Evolutionary conservation across 1,284 basidiomycete species (phyloP).

Genomic region (Trichosporon sp.): DNA sequence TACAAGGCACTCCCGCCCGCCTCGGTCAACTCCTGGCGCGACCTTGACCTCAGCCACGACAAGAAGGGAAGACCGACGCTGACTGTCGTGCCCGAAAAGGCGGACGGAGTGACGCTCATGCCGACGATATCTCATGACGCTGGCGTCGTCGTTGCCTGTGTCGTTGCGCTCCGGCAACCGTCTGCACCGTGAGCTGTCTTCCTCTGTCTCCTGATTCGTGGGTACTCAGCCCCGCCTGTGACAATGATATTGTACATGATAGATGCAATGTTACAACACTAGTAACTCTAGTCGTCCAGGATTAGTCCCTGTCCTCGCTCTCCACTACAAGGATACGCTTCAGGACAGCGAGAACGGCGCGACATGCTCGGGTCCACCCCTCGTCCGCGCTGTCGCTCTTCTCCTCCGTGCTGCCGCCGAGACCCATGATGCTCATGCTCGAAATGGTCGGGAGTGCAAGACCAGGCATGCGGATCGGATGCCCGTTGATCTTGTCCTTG

Average conservation of each 20-base stretch:
- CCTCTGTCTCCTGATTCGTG: background rate
- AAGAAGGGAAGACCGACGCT: conserved; percentile 37
- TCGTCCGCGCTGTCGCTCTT: conserved; percentile 64
- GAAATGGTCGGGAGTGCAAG: conserved; percentile 66
- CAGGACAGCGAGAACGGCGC: conserved; percentile 84
- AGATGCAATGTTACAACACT: conserved; percentile 8
- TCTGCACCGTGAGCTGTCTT: background rate
- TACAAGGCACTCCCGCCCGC: conserved; percentile 81
- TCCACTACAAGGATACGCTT: conserved; percentile 63
- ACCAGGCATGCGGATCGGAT: conserved; percentile 73
- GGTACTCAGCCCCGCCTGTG: background rate
- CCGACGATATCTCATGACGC: conserved; percentile 81
- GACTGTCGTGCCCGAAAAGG: conserved; percentile 15
- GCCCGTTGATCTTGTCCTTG: conserved; percentile 94
- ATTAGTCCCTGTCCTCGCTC: conserved; percentile 43
- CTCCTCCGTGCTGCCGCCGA: conserved; percentile 37
- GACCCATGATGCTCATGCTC: conserved; percentile 53
- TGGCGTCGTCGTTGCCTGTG: conserved; percentile 74
- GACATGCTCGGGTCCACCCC: conserved; percentile 88
- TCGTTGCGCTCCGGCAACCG: conserved; percentile 59
- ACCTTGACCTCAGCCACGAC: conserved; percentile 59
- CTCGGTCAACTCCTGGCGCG: conserved; percentile 71
- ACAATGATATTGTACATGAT: background rate
- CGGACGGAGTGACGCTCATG: conserved; percentile 59
- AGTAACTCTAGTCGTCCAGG: background rate